These are phyloP conservation scores for Amphichorda felina DNA, from an alignment of 2,329 filamentous ascomycete genomes.

Conservation along the genomic window DNA sequence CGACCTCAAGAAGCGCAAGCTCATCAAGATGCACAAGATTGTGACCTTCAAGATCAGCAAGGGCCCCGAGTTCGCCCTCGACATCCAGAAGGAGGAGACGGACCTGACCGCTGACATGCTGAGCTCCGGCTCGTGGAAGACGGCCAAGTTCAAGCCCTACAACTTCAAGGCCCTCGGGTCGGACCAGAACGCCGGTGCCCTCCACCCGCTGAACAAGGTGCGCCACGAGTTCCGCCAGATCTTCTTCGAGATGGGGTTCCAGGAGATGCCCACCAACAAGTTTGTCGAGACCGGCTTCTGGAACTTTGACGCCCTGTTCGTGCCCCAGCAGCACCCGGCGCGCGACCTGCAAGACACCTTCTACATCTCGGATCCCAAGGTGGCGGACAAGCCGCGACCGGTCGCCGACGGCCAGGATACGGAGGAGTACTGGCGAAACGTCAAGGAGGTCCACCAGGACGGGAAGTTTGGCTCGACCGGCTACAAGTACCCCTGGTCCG, in stretches of 20 bases:
- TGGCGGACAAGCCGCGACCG: conserved; percentile 56
- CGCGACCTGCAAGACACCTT: conserved; percentile 97
- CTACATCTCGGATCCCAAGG: conserved; percentile 84
- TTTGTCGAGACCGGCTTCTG: conserved; percentile 97
- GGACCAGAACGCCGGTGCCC: conserved; percentile 47
- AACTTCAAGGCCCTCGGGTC: conserved; percentile 64
- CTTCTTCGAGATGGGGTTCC: conserved; percentile 98
- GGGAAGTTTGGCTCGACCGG: conserved; percentile 93
- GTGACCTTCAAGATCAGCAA: conserved; percentile 77
- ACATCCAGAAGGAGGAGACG: conserved; percentile 87
- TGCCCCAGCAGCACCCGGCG: conserved; percentile 94
- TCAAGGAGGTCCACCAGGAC: conserved; percentile 75
- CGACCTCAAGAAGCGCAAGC: conserved; percentile 86
- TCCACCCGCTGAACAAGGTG: conserved; percentile 80
- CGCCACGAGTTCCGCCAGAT: conserved; percentile 92
- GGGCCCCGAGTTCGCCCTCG: conserved; percentile 76
- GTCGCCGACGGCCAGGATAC: conserved; percentile 53
- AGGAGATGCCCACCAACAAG: conserved; percentile 92
- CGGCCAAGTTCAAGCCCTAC: conserved; percentile 72
- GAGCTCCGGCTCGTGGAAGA: conserved; percentile 79
- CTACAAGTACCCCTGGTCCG: conserved; percentile 90
- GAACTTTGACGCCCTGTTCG: conserved; percentile 94
- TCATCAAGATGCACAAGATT: conserved; percentile 73
- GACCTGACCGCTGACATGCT: conserved; percentile 94
- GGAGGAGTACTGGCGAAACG: conserved; percentile 77